Percentiles rank a stretch among this genome's conserved stretches.
These are phyloP conservation scores for Tribonema minus DNA, from an alignment of 108 stramenopile species.

Conservation along the genomic window DNA sequence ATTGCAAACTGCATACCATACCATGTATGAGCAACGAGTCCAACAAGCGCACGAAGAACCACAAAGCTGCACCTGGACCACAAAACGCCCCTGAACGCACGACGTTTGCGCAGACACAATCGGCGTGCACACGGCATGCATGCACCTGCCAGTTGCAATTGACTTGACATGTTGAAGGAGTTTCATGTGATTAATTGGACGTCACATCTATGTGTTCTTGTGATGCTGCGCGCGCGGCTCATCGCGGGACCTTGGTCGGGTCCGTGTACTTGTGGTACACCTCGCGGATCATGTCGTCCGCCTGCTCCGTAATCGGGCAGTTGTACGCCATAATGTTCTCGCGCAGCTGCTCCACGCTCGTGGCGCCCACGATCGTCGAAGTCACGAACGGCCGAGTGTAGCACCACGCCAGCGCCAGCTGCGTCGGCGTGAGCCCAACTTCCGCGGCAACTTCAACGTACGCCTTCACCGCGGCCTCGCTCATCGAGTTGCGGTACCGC, in stretches of 20 bases:
- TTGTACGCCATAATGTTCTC: constrained; percentile 37
- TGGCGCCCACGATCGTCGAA: constrained; percentile 90
- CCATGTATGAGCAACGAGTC: too few species aligned
- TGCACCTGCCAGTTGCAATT: too few species aligned
- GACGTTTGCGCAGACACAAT: too few species aligned
- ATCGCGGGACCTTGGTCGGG: background rate
- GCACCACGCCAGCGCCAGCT: constrained; percentile 81
- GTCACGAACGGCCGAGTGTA: constrained; percentile 69
- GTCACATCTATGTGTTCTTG: too few species aligned
- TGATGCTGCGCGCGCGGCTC: too few species aligned
- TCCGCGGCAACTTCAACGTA: constrained; percentile 66
- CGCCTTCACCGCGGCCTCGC: constrained; percentile 68
- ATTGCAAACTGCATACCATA: too few species aligned
- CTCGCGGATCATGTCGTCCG: background rate
- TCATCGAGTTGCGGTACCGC: constrained; percentile 65
- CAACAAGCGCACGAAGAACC: too few species aligned
- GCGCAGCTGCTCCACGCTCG: constrained; percentile 68
- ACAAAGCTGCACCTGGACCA: too few species aligned
- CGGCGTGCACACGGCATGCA: too few species aligned
- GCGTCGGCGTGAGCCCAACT: constrained; percentile 65
- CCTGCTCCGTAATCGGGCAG: constrained; percentile 21
- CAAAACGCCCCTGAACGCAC: too few species aligned
- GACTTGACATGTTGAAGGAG: too few species aligned
- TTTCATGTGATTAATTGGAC: too few species aligned
- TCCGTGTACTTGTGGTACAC: constrained; percentile 6